Percentiles rank a stretch among this genome's conserved stretches.
These are phyloP conservation scores for Aspergillus biplanus DNA, from an alignment of 495 filamentous ascomycete species.

Conservation along the genomic window DNA sequence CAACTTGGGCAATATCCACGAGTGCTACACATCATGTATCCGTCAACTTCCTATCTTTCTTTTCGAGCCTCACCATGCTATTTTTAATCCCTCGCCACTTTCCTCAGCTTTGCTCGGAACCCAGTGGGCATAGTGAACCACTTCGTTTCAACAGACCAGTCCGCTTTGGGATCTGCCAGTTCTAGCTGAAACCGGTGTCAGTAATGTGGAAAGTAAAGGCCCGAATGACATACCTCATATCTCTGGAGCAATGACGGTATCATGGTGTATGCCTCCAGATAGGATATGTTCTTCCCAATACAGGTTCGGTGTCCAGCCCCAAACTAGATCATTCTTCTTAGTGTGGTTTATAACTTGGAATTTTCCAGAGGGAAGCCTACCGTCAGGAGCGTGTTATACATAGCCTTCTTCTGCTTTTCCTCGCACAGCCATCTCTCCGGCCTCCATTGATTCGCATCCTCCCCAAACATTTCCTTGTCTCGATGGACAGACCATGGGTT, in stretches of 20 bases:
- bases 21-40: too few species aligned
- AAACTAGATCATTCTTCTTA: slow-evolving; percentile 23
- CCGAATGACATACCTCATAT: slow-evolving; percentile 4
- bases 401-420: slow-evolving; percentile 12
- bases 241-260: slow-evolving; percentile 15
- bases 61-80: too few species aligned
- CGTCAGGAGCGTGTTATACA: slow-evolving; percentile 27
- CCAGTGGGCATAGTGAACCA: not conserved
- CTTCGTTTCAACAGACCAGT: not conserved
- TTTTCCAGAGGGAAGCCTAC: slow-evolving; percentile 18
- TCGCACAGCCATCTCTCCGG: slow-evolving; percentile 33
- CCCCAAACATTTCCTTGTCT: slow-evolving; percentile 28
- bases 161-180: not conserved
- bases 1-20: too few species aligned
- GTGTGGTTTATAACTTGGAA: not conserved
- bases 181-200: not conserved
- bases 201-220: not conserved
- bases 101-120: not conserved
- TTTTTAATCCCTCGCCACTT: too few species aligned
- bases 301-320: slow-evolving; percentile 32
- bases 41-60: too few species aligned
- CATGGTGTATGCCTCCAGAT: slow-evolving; percentile 34
- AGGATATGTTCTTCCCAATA: slow-evolving; percentile 29
- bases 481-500: slow-evolving; percentile 13
- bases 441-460: slow-evolving; percentile 30